Evolutionary conservation across 495 filamentous ascomycete species (phyloP).

Genomic region (Terfezia claveryi): DNA sequence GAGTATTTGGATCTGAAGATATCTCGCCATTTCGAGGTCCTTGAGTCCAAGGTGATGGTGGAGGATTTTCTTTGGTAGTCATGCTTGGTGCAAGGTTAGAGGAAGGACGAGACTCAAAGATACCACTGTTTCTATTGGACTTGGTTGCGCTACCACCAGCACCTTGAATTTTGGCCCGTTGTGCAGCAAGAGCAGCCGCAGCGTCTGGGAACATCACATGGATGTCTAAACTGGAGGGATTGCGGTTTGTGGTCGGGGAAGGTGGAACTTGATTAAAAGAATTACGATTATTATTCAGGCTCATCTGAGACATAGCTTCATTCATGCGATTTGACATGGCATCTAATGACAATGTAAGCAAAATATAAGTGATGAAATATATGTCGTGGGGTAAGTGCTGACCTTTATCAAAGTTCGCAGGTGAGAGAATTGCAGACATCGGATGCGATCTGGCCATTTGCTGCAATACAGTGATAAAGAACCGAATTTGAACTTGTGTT

Average conservation of each 20-base stretch:
- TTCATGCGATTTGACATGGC: constrained; percentile 91
- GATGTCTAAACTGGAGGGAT: constrained; percentile 70
- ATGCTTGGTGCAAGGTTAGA: constrained; percentile 48
- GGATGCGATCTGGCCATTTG: constrained; percentile 97
- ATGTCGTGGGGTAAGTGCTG: constrained; percentile 9
- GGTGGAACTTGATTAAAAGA: constrained; percentile 50
- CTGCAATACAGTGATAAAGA: constrained; percentile 96
- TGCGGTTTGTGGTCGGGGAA: constrained; percentile 60
- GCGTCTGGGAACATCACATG: constrained; percentile 99
- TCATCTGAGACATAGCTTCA: constrained; percentile 93
- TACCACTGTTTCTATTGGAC: constrained; percentile 82
- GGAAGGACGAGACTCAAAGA: constrained; percentile 59
- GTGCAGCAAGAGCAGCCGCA: constrained; percentile 86
- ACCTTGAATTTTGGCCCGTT: constrained; percentile 91
- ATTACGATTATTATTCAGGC: constrained; percentile 63
- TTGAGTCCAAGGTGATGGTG: constrained; percentile 59
- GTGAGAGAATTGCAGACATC: constrained; percentile 88
- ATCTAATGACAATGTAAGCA: constrained; percentile 33
- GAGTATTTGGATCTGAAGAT: constrained; percentile 22
- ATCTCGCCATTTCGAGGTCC: background rate
- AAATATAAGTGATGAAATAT: background rate
- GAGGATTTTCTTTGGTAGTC: constrained; percentile 23
- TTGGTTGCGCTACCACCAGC: constrained; percentile 52
- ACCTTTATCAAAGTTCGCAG: constrained; percentile 96
- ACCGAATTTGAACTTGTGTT: constrained; percentile 94